These are phyloP conservation scores for Pulveroboletus sp. DNA, from an alignment of 768 basidiomycete species.

Conservation along the genomic window DNA sequence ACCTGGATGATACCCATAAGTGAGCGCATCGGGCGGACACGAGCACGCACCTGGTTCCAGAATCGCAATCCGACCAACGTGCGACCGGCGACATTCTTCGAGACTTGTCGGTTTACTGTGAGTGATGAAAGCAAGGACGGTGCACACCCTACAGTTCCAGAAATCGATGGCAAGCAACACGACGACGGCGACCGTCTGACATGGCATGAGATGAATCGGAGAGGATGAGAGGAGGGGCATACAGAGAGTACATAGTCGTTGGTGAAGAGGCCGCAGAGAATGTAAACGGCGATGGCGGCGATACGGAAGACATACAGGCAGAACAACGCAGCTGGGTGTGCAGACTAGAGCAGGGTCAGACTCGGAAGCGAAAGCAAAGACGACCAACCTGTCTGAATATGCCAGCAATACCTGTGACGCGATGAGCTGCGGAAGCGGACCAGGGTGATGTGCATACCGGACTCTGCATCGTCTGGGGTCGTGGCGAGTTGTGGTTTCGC, in stretches of 20 bases:
- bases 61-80: conserved; percentile 93
- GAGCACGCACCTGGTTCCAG: conserved; percentile 80
- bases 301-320: conserved; percentile 87
- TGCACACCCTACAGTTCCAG: conserved; percentile 88
- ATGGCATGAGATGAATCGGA: background rate
- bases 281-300: conserved; percentile 86
- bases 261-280: conserved; percentile 90
- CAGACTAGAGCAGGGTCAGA: conserved; percentile 49
- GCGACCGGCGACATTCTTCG: conserved; percentile 88
- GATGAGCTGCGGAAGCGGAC: conserved; percentile 4
- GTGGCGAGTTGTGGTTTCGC: conserved; percentile 44
- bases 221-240: conserved; percentile 26
- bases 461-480: conserved; percentile 67
- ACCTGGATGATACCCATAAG: conserved; percentile 48
- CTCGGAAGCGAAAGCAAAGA: conserved; percentile 2
- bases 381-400: conserved; percentile 69
- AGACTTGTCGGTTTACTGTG: conserved; percentile 4
- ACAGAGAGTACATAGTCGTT: conserved; percentile 92
- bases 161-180: conserved; percentile 96
- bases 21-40: background rate
- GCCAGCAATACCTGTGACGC: conserved; percentile 57
- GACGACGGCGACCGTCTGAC: conserved; percentile 85
- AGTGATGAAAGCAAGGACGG: background rate
- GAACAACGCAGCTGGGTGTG: conserved; percentile 81
- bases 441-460: conserved; percentile 43